phyloP scores from a whole-genome alignment of 2,329 filamentous ascomycete species.

The Tolypocladium endophyticum region DNA sequence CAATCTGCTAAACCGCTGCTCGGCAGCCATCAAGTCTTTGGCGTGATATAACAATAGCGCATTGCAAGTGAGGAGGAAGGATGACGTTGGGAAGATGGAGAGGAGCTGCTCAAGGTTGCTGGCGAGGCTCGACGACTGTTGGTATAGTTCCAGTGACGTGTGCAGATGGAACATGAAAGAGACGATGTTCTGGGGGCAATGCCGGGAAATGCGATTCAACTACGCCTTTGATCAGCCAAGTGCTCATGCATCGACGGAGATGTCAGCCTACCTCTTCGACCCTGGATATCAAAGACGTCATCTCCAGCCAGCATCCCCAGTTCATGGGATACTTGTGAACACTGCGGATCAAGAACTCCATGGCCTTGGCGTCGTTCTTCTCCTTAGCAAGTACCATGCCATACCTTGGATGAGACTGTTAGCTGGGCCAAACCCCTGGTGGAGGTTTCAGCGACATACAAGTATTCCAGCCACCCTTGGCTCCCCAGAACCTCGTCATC shows the following conservation, averaged over 20 bases:
- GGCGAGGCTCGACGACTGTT: conserved; percentile 66
- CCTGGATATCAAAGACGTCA: conserved; percentile 68
- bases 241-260: background rate
- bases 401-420: conserved; percentile 40
- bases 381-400: conserved; percentile 83
- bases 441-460: conserved; percentile 30
- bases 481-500: conserved; percentile 50
- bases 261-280: conserved; percentile 62
- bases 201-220: conserved; percentile 60
- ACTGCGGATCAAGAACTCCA: conserved; percentile 78
- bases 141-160: conserved; percentile 84
- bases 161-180: conserved; percentile 90
- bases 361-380: conserved; percentile 78
- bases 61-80: conserved; percentile 83
- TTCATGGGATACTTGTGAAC: conserved; percentile 89
- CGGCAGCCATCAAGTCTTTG: conserved; percentile 63
- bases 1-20: conserved; percentile 63
- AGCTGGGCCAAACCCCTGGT: background rate
- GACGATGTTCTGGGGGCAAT: conserved; percentile 82
- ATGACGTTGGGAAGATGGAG: conserved; percentile 73
- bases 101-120: conserved; percentile 68
- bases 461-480: conserved; percentile 89
- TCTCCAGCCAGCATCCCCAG: conserved; percentile 94
- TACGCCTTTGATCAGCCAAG: conserved; percentile 20
- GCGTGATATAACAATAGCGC: conserved; percentile 84